Evolutionary conservation across 202 grass and related monocot genomes (phyloP).

Genomic region (Schoenoplectus tabernaemontani): DNA sequence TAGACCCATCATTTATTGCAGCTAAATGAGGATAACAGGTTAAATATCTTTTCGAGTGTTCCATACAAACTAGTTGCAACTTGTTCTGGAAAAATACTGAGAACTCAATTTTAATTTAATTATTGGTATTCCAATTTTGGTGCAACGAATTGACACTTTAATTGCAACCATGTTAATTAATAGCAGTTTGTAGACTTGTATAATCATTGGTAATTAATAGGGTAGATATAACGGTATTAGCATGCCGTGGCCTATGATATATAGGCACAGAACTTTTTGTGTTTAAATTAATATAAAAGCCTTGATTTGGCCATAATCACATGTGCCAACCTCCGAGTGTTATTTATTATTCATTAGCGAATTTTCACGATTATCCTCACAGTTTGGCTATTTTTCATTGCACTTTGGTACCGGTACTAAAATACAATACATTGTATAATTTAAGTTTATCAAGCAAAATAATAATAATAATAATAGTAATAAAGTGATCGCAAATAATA

Average conservation of each 20-base stretch:
- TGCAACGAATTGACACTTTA: not conserved
- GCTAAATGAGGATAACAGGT: not conserved
- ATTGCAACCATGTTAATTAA: not conserved
- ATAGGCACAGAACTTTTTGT: not conserved
- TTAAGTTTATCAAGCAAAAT: not conserved
- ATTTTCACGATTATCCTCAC: not conserved
- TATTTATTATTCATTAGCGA: not conserved
- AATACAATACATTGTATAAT: not conserved
- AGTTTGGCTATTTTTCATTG: not conserved
- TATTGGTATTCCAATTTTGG: not conserved
- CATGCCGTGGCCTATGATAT: constrained; percentile 21
- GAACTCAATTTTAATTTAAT: not conserved
- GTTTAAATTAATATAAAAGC: not conserved
- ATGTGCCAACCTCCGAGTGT: not conserved
- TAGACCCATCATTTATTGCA: not conserved
- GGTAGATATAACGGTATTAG: constrained; percentile 1
- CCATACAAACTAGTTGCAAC: not conserved
- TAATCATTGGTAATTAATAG: constrained; percentile 19
- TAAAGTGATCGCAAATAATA: no score
- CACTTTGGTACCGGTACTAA: not conserved
- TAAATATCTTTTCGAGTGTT: not conserved
- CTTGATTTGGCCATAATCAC: constrained; percentile 1
- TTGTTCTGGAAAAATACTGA: not conserved
- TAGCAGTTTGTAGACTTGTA: not conserved
- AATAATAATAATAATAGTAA: no score